Conservation (phyloP, 73 alveolate species). For the Tetrahymena borealis region DNA sequence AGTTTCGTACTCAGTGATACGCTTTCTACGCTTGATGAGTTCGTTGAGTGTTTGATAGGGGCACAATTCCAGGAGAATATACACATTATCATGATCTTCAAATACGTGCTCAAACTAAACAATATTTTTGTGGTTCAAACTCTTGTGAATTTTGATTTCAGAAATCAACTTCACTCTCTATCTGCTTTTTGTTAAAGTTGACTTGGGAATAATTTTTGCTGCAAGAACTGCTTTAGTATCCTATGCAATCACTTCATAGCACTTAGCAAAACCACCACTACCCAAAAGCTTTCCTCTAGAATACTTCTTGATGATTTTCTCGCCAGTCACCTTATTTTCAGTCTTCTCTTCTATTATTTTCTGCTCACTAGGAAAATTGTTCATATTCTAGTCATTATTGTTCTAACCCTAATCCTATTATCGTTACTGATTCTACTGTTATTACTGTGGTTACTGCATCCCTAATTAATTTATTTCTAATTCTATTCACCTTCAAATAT, state of each 20-base stretch:
- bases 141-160: slow-evolving; percentile 75
- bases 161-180: slow-evolving; percentile 69
- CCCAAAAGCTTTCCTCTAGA: slow-evolving; percentile 59
- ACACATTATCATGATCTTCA: slow-evolving; percentile 72
- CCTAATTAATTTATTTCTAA: no score
- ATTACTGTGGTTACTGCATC: neutral
- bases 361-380: neutral
- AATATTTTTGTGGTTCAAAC: slow-evolving; percentile 60
- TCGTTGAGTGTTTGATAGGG: slow-evolving; percentile 71
- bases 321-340: neutral
- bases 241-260: slow-evolving; percentile 53
- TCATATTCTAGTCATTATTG: neutral
- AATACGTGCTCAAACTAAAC: slow-evolving; percentile 72
- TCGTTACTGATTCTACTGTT: no score
- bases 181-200: slow-evolving; percentile 56
- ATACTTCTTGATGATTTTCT: slow-evolving; percentile 42
- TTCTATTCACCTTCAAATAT: no score
- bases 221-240: slow-evolving; percentile 51
- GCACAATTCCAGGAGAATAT: slow-evolving; percentile 67
- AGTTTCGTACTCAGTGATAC: slow-evolving; percentile 67
- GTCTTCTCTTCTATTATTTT: neutral
- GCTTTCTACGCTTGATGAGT: slow-evolving; percentile 64
- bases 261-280: slow-evolving; percentile 76
- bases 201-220: slow-evolving; percentile 66
- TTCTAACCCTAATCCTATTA: neutral